A percentile compares a stretch with the other conserved stretches of the same genome.
phyloP scores from a whole-genome alignment of 108 stramenopile genomes.

The Pseudonitzschia pungens region DNA sequence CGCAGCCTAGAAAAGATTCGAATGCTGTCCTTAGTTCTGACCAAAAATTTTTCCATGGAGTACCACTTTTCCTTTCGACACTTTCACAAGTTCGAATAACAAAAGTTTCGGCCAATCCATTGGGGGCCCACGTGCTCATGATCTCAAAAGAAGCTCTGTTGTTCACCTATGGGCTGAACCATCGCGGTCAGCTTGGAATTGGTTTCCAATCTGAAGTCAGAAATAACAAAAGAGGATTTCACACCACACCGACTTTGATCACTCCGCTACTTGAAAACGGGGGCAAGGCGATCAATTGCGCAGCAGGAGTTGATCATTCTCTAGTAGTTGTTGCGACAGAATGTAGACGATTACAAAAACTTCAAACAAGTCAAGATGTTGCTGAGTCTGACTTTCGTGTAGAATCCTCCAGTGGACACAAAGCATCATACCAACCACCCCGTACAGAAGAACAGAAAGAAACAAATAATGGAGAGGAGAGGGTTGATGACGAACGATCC shows the following conservation, averaged over 20 bases:
- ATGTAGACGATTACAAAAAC: slow-evolving; percentile 44
- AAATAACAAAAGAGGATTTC: slow-evolving; percentile 27
- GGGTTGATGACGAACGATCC: slow-evolving; percentile 9
- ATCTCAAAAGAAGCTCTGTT: slow-evolving; percentile 76
- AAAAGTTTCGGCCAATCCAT: slow-evolving; percentile 75
- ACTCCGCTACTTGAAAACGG: slow-evolving; percentile 83
- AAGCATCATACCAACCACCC: slow-evolving; percentile 1
- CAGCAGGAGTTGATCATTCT: slow-evolving; percentile 79
- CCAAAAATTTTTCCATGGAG: slow-evolving; percentile 54
- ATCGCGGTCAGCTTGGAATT: slow-evolving; percentile 76
- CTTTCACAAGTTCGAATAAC: slow-evolving; percentile 68
- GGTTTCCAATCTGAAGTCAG: slow-evolving; percentile 40
- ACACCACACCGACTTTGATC: slow-evolving; percentile 63
- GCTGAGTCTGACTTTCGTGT: slow-evolving; percentile 32
- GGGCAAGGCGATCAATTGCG: slow-evolving; percentile 76
- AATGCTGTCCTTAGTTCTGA: background rate
- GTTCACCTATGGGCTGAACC: slow-evolving; percentile 78
- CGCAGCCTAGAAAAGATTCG: background rate
- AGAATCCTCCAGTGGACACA: background rate
- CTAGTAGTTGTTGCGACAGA: slow-evolving; percentile 77
- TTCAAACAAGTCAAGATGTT: slow-evolving; percentile 24
- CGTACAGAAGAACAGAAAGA: background rate
- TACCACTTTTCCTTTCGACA: slow-evolving; percentile 67
- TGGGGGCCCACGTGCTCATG: slow-evolving; percentile 73
- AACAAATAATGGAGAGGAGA: background rate